Percentiles rank a stretch among this genome's conserved stretches.
phyloP scores from a whole-genome alignment of 495 filamentous ascomycete genomes.

The Aspergillus sclerotioniger region DNA sequence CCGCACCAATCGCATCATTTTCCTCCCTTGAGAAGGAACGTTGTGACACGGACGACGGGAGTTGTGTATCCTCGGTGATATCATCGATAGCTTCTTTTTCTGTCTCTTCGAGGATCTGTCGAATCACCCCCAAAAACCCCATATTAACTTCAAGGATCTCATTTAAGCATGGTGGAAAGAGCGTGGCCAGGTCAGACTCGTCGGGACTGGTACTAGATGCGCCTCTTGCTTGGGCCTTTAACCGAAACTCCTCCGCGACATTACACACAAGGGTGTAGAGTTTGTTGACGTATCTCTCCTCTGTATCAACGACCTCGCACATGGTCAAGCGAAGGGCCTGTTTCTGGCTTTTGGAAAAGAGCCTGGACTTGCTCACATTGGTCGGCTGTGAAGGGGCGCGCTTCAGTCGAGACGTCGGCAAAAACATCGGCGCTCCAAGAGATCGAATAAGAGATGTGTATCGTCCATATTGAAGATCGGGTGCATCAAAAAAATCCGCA shows the following conservation, averaged over 20 bases:
- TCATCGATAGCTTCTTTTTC: conserved; percentile 75
- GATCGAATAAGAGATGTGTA: conserved; percentile 72
- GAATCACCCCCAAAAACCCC: conserved; percentile 71
- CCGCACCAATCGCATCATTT: conserved; percentile 69
- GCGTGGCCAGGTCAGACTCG: conserved; percentile 64
- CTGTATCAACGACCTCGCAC: conserved; percentile 88
- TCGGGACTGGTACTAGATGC: conserved; percentile 68
- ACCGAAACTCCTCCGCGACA: conserved; percentile 69
- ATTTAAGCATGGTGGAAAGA: conserved; percentile 79
- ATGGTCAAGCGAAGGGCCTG: conserved; percentile 81
- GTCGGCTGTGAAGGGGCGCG: conserved; percentile 85
- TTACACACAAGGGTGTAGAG: conserved; percentile 75
- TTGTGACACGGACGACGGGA: conserved; percentile 35
- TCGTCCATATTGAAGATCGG: conserved; percentile 65
- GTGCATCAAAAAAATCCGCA: conserved; percentile 53
- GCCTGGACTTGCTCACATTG: conserved; percentile 66
- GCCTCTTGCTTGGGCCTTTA: conserved; percentile 57
- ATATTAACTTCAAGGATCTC: conserved; percentile 76
- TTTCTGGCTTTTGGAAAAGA: conserved; percentile 78
- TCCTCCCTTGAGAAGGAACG: conserved; percentile 40
- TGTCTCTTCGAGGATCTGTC: conserved; percentile 73
- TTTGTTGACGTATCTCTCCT: conserved; percentile 88
- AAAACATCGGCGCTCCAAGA: conserved; percentile 77
- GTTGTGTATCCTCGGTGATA: conserved; percentile 55
- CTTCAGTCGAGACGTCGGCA: conserved; percentile 83